Percentiles rank a stretch among this genome's conserved stretches.
Evolutionary conservation across 2,329 filamentous ascomycete species (phyloP).

Genomic region (Talaromyces atroroseus): DNA sequence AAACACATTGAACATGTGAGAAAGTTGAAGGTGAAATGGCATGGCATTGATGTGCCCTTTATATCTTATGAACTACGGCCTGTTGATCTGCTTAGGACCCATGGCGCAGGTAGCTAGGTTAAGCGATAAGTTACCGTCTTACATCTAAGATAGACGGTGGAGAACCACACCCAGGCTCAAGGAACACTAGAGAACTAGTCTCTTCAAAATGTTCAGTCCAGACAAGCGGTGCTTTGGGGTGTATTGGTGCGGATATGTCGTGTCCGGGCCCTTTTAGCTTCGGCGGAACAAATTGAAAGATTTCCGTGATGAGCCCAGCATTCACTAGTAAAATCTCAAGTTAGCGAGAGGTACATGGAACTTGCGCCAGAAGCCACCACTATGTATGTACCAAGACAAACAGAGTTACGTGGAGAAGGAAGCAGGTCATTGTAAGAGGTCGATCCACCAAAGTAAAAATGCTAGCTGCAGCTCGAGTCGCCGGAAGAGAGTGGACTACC

Average conservation of each 20-base stretch:
- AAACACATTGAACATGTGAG: background rate
- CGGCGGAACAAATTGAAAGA: background rate
- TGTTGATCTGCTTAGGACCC: background rate
- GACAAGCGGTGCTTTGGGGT: background rate
- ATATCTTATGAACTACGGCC: background rate
- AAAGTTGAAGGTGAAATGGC: background rate
- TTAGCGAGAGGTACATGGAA: background rate
- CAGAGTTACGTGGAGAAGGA: background rate
- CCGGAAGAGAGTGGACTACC: background rate
- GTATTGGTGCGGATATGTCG: background rate
- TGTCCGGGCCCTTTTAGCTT: constrained; percentile 1
- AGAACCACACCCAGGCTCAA: constrained; percentile 1
- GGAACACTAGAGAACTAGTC: constrained; percentile 10
- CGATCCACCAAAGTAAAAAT: background rate
- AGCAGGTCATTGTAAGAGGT: background rate
- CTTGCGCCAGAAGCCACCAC: background rate
- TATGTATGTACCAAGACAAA: background rate
- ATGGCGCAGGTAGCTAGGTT: background rate
- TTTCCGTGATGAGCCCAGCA: background rate
- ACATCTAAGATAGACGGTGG: background rate
- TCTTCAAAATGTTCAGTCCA: background rate
- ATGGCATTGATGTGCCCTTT: constrained; percentile 8
- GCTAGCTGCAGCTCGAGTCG: background rate
- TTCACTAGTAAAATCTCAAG: background rate
- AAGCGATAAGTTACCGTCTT: background rate